Evolutionary conservation across 2,329 filamentous ascomycete genomes (phyloP).

Genomic region (Purpureocillium lavendulum): DNA sequence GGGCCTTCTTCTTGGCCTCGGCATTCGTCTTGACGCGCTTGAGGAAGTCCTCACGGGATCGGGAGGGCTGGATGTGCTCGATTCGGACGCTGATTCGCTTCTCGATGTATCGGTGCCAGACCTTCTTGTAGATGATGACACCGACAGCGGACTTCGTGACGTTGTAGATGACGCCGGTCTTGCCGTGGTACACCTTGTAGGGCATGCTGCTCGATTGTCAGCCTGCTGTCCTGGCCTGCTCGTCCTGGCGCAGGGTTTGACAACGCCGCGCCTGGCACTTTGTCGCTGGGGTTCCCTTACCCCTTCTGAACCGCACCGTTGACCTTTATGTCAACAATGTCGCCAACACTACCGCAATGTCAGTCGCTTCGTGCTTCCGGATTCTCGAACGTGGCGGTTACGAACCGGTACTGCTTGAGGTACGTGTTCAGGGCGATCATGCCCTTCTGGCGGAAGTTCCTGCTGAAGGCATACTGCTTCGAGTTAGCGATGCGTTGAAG

Average conservation of each 20-base stretch:
- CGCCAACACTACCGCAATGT: conserved; percentile 66
- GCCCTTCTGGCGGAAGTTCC: conserved; percentile 91
- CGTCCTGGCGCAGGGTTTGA: not conserved
- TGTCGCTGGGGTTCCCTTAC: conserved; percentile 43
- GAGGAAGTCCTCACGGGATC: conserved; percentile 95
- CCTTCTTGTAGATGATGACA: conserved; percentile 99
- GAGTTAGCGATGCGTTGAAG: conserved; percentile 20
- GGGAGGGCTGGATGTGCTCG: conserved; percentile 92
- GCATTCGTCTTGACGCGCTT: conserved; percentile 95
- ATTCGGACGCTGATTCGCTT: conserved; percentile 99
- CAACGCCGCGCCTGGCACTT: not conserved
- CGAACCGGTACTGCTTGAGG: conserved; percentile 80
- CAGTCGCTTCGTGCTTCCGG: conserved; percentile 22
- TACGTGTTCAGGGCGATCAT: conserved; percentile 91
- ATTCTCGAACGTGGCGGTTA: conserved; percentile 9
- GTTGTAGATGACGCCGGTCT: conserved; percentile 98
- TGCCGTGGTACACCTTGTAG: conserved; percentile 99
- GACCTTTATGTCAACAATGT: conserved; percentile 97
- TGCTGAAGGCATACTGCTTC: conserved; percentile 77
- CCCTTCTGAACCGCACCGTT: conserved; percentile 99
- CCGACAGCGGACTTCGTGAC: conserved; percentile 97
- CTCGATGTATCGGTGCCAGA: conserved; percentile 99
- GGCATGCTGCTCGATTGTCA: conserved; percentile 65
- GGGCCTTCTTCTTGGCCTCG: conserved; percentile 84
- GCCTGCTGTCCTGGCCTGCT: conserved; percentile 7